Percentiles rank a stretch among this genome's conserved stretches.
Conservation (phyloP, 768 basidiomycete species). For the Xerocomus brunneocitrinus region DNA sequence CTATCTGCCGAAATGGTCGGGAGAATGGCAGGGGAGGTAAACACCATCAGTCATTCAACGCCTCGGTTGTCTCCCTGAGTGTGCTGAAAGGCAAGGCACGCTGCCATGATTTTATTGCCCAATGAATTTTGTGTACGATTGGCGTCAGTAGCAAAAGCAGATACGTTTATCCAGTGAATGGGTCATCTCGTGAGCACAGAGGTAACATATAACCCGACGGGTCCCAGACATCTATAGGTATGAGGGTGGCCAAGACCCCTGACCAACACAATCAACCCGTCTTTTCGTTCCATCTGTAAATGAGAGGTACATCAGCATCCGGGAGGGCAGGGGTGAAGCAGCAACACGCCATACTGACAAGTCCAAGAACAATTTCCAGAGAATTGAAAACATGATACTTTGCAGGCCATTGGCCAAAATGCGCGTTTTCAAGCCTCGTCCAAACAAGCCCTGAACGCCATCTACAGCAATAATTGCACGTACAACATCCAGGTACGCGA, state of each 20-base stretch:
- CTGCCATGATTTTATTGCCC: not conserved
- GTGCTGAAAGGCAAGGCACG: not conserved
- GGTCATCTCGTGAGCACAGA: not conserved
- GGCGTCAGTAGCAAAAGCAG: not conserved
- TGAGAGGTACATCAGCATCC: not conserved
- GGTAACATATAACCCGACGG: not conserved
- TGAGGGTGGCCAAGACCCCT: not conserved
- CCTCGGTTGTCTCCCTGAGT: no score
- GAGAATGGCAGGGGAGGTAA: no score
- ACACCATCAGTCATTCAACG: no score
- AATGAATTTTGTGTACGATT: not conserved
- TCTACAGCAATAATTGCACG: slow-evolving; percentile 70
- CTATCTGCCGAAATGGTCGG: no score
- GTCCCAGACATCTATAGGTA: not conserved
- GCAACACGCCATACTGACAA: slow-evolving; percentile 48
- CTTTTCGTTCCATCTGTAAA: slow-evolving; percentile 34
- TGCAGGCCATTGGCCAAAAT: slow-evolving; percentile 90
- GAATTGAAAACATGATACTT: slow-evolving; percentile 82
- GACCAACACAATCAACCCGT: slow-evolving; percentile 7
- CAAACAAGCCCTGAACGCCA: slow-evolving; percentile 77
- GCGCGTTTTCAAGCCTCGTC: slow-evolving; percentile 85
- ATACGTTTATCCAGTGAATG: not conserved
- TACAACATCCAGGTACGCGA: slow-evolving; percentile 78
- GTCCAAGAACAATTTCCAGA: slow-evolving; percentile 91
- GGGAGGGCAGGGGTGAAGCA: no score